phyloP scores from a whole-genome alignment of 1,139 yeast species.

The Martiniozyma asiatica region DNA sequence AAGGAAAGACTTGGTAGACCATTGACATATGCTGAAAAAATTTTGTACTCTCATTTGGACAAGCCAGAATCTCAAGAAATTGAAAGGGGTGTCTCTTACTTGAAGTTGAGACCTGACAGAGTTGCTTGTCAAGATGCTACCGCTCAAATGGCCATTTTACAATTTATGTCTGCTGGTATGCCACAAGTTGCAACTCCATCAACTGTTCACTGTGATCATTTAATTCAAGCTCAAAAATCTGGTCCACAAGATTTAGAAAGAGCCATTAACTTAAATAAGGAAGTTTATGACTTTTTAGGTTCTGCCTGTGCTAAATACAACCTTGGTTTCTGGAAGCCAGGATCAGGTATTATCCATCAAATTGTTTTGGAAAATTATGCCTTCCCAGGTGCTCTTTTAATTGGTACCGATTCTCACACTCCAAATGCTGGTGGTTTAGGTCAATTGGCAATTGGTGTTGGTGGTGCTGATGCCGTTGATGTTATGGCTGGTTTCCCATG shows the following conservation, averaged over 20 bases:
- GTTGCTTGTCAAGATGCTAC: slow-evolving; percentile 99
- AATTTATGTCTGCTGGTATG: slow-evolving; percentile 95
- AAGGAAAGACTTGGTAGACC: slow-evolving; percentile 85
- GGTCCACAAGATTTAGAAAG: slow-evolving; percentile 87
- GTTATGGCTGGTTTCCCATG: slow-evolving; percentile 92
- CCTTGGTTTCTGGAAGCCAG: slow-evolving; percentile 99
- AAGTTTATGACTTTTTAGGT: slow-evolving; percentile 90
- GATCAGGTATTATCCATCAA: slow-evolving; percentile 98
- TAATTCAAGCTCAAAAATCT: slow-evolving; percentile 95
- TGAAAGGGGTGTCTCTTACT: slow-evolving; percentile 90
- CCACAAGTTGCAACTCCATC: slow-evolving; percentile 93
- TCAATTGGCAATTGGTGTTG: slow-evolving; percentile 97
- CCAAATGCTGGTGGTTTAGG: slow-evolving; percentile 99
- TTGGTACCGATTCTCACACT: slow-evolving; percentile 98
- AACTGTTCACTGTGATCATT: slow-evolving; percentile 98
- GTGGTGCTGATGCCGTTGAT: slow-evolving; percentile 99
- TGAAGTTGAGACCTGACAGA: slow-evolving; percentile 97
- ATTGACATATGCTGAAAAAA: slow-evolving; percentile 92
- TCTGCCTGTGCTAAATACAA: slow-evolving; percentile 94
- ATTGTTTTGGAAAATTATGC: slow-evolving; percentile 95
- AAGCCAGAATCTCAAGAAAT: slow-evolving; percentile 93
- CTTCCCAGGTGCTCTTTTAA: slow-evolving; percentile 93
- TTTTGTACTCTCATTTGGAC: slow-evolving; percentile 91
- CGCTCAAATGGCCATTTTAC: slow-evolving; percentile 98
- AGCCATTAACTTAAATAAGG: slow-evolving; percentile 89